A percentile compares a stretch with the other conserved stretches of the same genome.
Conservation (phyloP, 75 land plant genomes). For the Ceratopteris richardii region DNA sequence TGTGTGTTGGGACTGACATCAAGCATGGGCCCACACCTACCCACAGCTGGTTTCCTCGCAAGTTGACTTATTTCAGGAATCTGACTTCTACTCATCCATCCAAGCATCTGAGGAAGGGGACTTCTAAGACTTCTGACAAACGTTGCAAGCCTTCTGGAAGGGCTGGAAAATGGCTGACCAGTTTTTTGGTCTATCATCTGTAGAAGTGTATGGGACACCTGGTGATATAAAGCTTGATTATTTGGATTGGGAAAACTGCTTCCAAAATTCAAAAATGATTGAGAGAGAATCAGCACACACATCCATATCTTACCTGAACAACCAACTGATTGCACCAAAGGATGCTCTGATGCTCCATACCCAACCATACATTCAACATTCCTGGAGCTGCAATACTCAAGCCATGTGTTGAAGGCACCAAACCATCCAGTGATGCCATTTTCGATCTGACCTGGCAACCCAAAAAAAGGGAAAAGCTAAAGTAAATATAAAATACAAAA, state of each 20-base stretch:
- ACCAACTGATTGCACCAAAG: conserved; percentile 97
- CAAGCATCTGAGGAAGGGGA: conserved; percentile 67
- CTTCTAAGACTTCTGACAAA: conserved; percentile 74
- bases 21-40: too few relatives aligned
- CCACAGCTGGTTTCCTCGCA: too few relatives aligned
- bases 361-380: conserved; percentile 92
- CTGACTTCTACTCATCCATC: conserved; percentile 30
- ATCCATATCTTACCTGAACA: conserved; percentile 70
- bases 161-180: conserved; percentile 52
- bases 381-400: conserved; percentile 73
- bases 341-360: conserved; percentile 92
- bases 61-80: too few relatives aligned
- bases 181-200: conserved; percentile 60
- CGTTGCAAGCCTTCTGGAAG: conserved; percentile 53
- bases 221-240: conserved; percentile 13
- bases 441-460: conserved; percentile 65
- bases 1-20: too few relatives aligned
- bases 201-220: conserved; percentile 89
- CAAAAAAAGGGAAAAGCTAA: neutral
- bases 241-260: too few relatives aligned
- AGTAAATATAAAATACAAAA: neutral
- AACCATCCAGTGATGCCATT: conserved; percentile 83
- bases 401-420: conserved; percentile 86
- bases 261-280: too few relatives aligned
- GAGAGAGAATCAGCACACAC: too few relatives aligned